Evolutionary conservation across 192 early-diverging fungal genomes (phyloP).

Genomic region (Phycomyces blakesleeanus): DNA sequence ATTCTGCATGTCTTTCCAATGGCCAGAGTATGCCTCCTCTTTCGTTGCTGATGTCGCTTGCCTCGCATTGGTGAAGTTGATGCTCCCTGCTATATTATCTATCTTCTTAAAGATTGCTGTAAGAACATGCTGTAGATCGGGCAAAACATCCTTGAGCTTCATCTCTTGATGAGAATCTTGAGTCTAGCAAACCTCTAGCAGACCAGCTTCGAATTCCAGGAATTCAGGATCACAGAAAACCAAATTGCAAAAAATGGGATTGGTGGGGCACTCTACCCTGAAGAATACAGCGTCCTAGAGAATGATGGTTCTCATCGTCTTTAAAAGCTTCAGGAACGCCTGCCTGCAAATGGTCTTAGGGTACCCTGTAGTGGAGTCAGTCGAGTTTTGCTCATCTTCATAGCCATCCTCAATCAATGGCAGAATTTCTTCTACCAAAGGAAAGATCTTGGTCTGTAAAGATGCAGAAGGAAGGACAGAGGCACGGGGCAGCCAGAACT

Average conservation of each 20-base stretch:
- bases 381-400: background rate
- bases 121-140: no score
- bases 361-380: no score
- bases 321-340: slow-evolving; percentile 1
- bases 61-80: no score
- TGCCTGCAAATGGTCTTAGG: slow-evolving; percentile 1
- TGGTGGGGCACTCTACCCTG: background rate
- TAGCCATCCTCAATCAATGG: background rate
- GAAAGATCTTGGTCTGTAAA: background rate
- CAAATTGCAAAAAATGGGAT: background rate
- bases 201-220: background rate
- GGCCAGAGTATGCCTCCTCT: no score
- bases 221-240: background rate
- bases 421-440: background rate
- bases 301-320: background rate
- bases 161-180: no score
- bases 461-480: background rate
- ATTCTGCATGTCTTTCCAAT: no score
- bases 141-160: no score
- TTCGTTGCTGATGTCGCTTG: no score
- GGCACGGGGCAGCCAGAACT: background rate
- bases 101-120: no score
- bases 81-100: no score
- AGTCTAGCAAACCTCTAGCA: no score
- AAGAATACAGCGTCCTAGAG: slow-evolving; percentile 6